These are phyloP conservation scores for Jackrogersella minutella DNA, from an alignment of 495 filamentous ascomycete genomes.

Conservation along the genomic window DNA sequence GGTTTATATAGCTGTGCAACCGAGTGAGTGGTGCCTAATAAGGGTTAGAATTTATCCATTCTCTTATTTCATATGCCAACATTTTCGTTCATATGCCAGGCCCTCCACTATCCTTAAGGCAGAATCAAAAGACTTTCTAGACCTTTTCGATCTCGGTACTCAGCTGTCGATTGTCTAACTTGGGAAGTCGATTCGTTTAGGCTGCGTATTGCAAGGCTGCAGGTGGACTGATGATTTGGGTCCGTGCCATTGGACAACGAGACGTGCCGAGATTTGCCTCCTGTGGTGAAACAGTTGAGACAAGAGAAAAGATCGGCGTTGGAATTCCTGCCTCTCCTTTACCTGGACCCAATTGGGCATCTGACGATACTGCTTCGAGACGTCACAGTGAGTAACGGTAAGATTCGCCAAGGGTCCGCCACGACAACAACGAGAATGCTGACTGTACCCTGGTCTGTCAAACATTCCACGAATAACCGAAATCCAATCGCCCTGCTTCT, in stretches of 20 bases:
- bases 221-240: slow-evolving; percentile 31
- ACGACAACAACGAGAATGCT: slow-evolving; percentile 39
- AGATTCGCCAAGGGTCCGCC: slow-evolving; percentile 35
- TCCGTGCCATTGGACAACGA: slow-evolving; percentile 23
- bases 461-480: slow-evolving; percentile 31
- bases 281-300: slow-evolving; percentile 24
- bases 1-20: slow-evolving; percentile 35
- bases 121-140: slow-evolving; percentile 16
- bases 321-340: slow-evolving; percentile 20
- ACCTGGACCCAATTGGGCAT: slow-evolving; percentile 32
- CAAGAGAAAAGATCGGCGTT: slow-evolving; percentile 27
- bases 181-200: slow-evolving; percentile 17
- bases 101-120: background rate
- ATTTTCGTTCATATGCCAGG: slow-evolving; percentile 16
- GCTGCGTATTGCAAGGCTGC: slow-evolving; percentile 34
- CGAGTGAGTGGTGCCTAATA: slow-evolving; percentile 9
- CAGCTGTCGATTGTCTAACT: slow-evolving; percentile 23
- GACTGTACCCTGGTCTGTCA: slow-evolving; percentile 31
- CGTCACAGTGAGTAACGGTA: slow-evolving; percentile 38
- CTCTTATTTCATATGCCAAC: slow-evolving; percentile 4
- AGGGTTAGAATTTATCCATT: slow-evolving; percentile 19
- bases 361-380: slow-evolving; percentile 35
- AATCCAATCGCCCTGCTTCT: slow-evolving; percentile 37
- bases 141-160: slow-evolving; percentile 8
- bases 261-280: slow-evolving; percentile 36